phyloP scores from a whole-genome alignment of 2,329 filamentous ascomycete genomes.

The Alternaria novae-zelandiae region DNA sequence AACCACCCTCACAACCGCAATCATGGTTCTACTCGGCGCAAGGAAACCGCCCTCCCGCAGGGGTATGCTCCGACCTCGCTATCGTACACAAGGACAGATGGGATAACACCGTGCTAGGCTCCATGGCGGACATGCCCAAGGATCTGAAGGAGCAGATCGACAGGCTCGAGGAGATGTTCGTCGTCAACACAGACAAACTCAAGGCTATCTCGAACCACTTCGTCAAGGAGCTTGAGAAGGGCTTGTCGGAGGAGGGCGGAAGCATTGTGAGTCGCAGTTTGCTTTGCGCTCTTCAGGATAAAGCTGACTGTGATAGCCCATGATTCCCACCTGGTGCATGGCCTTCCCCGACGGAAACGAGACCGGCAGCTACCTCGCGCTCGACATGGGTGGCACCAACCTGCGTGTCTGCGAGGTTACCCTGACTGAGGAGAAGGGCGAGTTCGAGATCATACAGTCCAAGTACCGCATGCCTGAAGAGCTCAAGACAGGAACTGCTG shows the following conservation, averaged over 20 bases:
- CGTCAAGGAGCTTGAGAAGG: constrained; percentile 83
- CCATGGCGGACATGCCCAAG: constrained; percentile 88
- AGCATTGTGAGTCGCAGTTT: constrained; percentile 74
- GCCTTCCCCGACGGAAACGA: constrained; percentile 86
- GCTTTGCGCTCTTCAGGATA: constrained; percentile 89
- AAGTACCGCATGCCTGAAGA: constrained; percentile 96
- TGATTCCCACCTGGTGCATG: constrained; percentile 99
- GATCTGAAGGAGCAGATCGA: constrained; percentile 82
- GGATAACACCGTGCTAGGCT: constrained; percentile 63
- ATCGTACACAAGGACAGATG: constrained; percentile 10
- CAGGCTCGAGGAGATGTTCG: constrained; percentile 82
- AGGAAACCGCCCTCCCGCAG: constrained; percentile 72
- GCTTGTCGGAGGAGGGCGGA: constrained; percentile 83
- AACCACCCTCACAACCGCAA: constrained; percentile 36
- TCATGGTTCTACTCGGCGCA: constrained; percentile 71
- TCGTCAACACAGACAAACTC: constrained; percentile 76
- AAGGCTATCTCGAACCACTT: constrained; percentile 94
- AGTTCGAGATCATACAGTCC: constrained; percentile 95
- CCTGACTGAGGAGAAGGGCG: constrained; percentile 83
- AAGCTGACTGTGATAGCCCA: constrained; percentile 66
- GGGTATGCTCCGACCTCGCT: constrained; percentile 62
- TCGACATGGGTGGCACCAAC: constrained; percentile 98
- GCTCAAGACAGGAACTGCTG: constrained; percentile 82
- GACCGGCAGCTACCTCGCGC: constrained; percentile 83
- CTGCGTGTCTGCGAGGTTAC: constrained; percentile 93